Base-by-base conservation (phyloP, 2,329 filamentous ascomycete genomes). In the Amesomyces nigricolor region DNA sequence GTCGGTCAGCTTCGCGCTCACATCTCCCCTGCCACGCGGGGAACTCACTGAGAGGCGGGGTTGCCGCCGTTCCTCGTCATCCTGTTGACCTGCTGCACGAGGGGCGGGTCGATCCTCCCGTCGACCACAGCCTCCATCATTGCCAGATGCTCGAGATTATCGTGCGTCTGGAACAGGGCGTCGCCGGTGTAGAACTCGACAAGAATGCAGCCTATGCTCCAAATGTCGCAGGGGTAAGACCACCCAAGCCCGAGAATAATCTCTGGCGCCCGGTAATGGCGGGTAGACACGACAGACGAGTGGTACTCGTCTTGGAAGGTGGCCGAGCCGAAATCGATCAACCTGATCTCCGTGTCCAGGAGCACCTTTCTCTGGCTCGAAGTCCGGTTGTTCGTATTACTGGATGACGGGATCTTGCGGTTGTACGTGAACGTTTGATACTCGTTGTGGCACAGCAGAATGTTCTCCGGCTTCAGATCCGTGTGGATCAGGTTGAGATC, bases 401-500 rank as follows among this genome's bases (percentile, higher is more conserved):
- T 86, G 0, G 85, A 86, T 0, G 85, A 87, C 3, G 85, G 85
- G 54, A 87, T 87, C 64, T 81, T 80, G 60, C 84, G 77, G 66
- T 85, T 86, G 65, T 87, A 88, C 2, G 83, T 87, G 63, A 87
- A 87, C 1, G 83, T 86, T 66, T 87, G 84, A 61, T 86, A 87
- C 3, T 77, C 72, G 62, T 78, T 82, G 59, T 86, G 78, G 60
- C 82, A 84, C 10, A 88, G 75, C 29, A 88, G 75, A 58, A 88
- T 87, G 63, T 87, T 87, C 65, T 87, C 84, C 0, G 84, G 84
- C 66, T 87, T 87, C 47, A 87, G 70, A 67, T 87, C 84, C 9
- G 94, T 99, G 70, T 99, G 94, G 58, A 99, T 96, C 62, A 99
- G 81, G 70, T 97, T 96, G 16, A 99, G 81, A 72, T 99, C 94